Base-by-base conservation (phyloP, 2,329 filamentous ascomycete species). In the Rutstroemia sp. region DNA sequence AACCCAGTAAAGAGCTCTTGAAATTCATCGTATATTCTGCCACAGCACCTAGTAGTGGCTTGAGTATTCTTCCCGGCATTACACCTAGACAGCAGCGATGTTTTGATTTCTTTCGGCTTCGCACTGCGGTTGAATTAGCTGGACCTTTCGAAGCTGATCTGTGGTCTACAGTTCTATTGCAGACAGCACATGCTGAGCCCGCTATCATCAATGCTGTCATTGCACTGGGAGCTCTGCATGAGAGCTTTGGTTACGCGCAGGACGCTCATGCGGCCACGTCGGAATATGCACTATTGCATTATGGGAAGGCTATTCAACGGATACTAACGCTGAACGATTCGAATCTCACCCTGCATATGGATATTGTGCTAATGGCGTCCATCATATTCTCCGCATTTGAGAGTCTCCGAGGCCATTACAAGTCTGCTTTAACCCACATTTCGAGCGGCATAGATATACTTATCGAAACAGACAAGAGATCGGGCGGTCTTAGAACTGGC, bases 191-290 rank as follows among this genome's bases (percentile, higher is more conserved):
- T 42, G 57, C 57, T 6, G 58, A 61, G 23, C 46, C 58, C 4
- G 49, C 60, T 2, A 57, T 64, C 17, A 45, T 55, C 23, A 58
- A 64, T 57, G 63, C 59, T 14, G 34, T 64, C 5, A 57, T 58
- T 44, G 57, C 60, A 4, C 37, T 62, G 23, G 59, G 60, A 25
- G 53, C 60, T 16, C 47, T 64, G 10, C 60, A 64, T 30, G 45
- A 48, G 23, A 42, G 30, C 39, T 48, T 34, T 34, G n/a, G 45
- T 3, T 25, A 34, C 16, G 38, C 37, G 8, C 17, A 19, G n/a
- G 44, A 48, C 41, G 37, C 46, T n/a, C 23, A 34, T 42, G 45
- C n/a, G 21, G 16, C 37, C 12, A 19, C 47, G 25, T 48, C 45
- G 12, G 37, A 34, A 21, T 48, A 54, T 54, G 51, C 51, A 1